Base-by-base conservation (phyloP, 768 basidiomycete genomes). In the Macrolepiota fuliginosa region DNA sequence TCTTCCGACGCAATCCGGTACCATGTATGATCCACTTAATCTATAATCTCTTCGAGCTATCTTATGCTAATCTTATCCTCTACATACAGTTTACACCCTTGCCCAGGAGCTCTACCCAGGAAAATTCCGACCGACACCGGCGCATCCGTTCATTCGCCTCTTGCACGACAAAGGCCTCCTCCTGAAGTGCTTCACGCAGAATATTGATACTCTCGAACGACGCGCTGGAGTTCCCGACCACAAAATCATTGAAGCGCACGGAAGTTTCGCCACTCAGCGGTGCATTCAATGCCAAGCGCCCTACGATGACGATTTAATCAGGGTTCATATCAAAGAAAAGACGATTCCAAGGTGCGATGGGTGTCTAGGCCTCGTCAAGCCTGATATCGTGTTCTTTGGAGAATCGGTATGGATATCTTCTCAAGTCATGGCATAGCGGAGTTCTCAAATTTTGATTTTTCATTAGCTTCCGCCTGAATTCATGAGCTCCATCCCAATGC, bases 361-460 rank as follows among this genome's bases (percentile, higher is more conserved):
- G 3, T 94, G 94, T 64, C 77, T 75, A 1, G 93, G 92, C 0
- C 77, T 92, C 40, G 87, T 95, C 15, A 94, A 96, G 72, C 94
- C 94, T n/a, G 91, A 96, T 68, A 96, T 96, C 46, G 92, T 96
- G 12, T 96, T 96, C 75, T 96, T 96, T 68, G 94, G 95, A 24
- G 91, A 94, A 74, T 69, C 80, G 39, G 88, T 90, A 69, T 35
- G 86, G 75, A 15, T 27, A n/a, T 49, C 39, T 61, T 54, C 9
- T 32, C 29, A 32, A 19, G 40, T 39, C 5, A 15, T 1, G 42
- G 0, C n/a, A 17, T 5, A 17, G 42, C 0, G 42, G 10, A 12
- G 47, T n/a, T 5, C 11, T 7, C 62, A 22, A 3, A n/a, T n/a
- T 11, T 39, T 59, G 45, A 37, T 40, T 35, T 29, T 19, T 19